Evolutionary conservation across 2,329 filamentous ascomycete genomes (phyloP), one percentile per base, ranked within the genome.

Genomic region (Neopestalotiopsis clavispora): DNA sequence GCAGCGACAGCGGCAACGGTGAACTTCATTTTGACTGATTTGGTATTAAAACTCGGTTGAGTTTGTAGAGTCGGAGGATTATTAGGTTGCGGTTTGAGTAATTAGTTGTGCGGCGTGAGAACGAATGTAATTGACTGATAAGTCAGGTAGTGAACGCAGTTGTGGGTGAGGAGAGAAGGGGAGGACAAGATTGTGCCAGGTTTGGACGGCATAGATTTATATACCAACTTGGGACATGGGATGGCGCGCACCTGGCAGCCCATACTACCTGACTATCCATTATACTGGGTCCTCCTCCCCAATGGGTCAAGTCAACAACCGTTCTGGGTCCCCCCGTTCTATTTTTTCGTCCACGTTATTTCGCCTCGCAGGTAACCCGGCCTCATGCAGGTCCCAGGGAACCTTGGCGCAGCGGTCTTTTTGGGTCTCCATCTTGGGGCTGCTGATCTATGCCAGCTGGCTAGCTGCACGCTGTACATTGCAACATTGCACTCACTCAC

Each of bases 21-120:
- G 87, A 86, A 90, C 87, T 90, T 88, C 89, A 91, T 91, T 80
- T 89, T 90, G 87, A 84, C 83, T 83, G 82, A 80, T 83, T 83
- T 80, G 79, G 78, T 81, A 82, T 82, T 78, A 77, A 77, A 28
- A 28, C 23, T 28, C 23, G 23, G 23, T 28, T 28, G 73, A 70
- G 70, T 10, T 38, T 10, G 34, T 7, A 38, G 34, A 78, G 75
- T 80, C 77, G 76, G 73, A 67, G 72, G 71, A 71, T 68, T 76
- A 73, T 77, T 76, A 73, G 49, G 57, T 60, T 61, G 34, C 14
- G 28, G 49, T 20, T 60, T 61, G 34, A 32, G 28, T 20, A 56
- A 49, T 67, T 62, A 63, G 23, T 23, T 67, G 28, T 63, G 20
- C 42, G 13, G 65, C 75, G 74, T 75, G 73, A 10, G 80, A 88